Percentiles rank a stretch among this genome's conserved stretches.
Conservation (phyloP, 2,329 filamentous ascomycete species). For the Dactylonectria macrodidyma region DNA sequence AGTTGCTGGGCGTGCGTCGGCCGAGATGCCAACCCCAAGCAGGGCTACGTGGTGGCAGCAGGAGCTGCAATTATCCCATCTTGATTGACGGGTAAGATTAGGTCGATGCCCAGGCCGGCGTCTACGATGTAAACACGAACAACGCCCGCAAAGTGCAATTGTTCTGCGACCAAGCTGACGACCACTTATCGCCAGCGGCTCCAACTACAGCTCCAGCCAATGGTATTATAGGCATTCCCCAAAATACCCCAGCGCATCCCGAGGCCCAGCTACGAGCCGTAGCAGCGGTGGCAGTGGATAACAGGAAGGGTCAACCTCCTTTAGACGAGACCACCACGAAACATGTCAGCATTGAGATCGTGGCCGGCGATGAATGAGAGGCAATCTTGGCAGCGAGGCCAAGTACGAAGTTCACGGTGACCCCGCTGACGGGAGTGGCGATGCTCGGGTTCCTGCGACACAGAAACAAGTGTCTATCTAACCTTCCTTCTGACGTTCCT, state of each 20-base stretch:
- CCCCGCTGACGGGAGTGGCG: not conserved
- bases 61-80: conserved; percentile 6
- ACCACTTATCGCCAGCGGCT: conserved; percentile 16
- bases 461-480: not conserved
- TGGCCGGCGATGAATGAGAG: conserved; percentile 8
- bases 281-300: conserved; percentile 5
- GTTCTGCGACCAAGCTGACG: conserved; percentile 24
- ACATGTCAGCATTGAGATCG: conserved; percentile 3
- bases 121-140: conserved; percentile 11
- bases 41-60: conserved; percentile 22
- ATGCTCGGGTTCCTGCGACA: not conserved
- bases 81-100: conserved; percentile 5
- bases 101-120: conserved; percentile 7
- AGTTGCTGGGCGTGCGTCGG: not conserved
- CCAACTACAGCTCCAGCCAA: conserved; percentile 4
- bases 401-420: not conserved
- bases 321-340: conserved; percentile 7
- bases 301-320: not conserved
- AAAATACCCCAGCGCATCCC: not conserved
- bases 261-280: conserved; percentile 1
- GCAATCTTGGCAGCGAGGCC: not conserved
- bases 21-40: not conserved
- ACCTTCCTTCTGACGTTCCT: not conserved
- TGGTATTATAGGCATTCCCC: not conserved
- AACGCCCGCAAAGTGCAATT: conserved; percentile 19